A percentile compares a stretch with the other conserved stretches of the same genome.
phyloP scores from a whole-genome alignment of 306 rosid species.

The Cicer pinnatifidum region DNA sequence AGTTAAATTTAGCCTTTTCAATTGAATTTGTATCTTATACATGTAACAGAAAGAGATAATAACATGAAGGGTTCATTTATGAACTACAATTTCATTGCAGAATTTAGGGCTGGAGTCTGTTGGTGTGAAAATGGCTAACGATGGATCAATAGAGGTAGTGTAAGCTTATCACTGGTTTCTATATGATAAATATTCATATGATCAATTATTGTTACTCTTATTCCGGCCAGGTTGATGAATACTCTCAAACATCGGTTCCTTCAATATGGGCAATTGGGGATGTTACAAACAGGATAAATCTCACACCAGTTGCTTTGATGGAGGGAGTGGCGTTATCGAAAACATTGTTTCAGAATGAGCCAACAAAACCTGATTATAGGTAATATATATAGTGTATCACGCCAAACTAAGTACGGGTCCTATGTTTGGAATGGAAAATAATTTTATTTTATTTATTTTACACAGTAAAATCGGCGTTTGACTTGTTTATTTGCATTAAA shows the following conservation, averaged over 20 bases:
- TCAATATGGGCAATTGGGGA: constrained; percentile 99
- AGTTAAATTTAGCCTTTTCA: constrained; percentile 28
- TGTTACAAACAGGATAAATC: constrained; percentile 89
- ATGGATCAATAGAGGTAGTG: constrained; percentile 91
- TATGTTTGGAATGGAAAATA: background rate
- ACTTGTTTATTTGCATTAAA: background rate
- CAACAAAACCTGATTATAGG: constrained; percentile 94
- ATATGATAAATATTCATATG: constrained; percentile 19
- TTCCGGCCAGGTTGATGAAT: constrained; percentile 78
- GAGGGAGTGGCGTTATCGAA: constrained; percentile 86
- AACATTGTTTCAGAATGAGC: constrained; percentile 79
- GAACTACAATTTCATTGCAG: constrained; percentile 59
- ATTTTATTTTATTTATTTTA: background rate
- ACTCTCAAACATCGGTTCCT: constrained; percentile 88
- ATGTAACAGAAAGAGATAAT: constrained; percentile 18
- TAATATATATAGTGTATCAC: constrained; percentile 46
- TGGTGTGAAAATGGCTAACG: constrained; percentile 74
- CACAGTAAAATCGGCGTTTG: background rate
- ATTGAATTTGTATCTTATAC: constrained; percentile 30
- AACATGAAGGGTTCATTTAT: constrained; percentile 25
- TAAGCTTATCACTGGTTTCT: constrained; percentile 37
- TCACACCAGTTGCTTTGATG: constrained; percentile 99
- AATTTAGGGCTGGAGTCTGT: constrained; percentile 86
- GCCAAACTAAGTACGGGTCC: constrained; percentile 23
- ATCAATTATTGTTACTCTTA: background rate